Percentiles rank a stretch among this genome's conserved stretches.
Conservation (phyloP, 2,329 filamentous ascomycete genomes). For the Hawksworthiomyces lignivorus region DNA sequence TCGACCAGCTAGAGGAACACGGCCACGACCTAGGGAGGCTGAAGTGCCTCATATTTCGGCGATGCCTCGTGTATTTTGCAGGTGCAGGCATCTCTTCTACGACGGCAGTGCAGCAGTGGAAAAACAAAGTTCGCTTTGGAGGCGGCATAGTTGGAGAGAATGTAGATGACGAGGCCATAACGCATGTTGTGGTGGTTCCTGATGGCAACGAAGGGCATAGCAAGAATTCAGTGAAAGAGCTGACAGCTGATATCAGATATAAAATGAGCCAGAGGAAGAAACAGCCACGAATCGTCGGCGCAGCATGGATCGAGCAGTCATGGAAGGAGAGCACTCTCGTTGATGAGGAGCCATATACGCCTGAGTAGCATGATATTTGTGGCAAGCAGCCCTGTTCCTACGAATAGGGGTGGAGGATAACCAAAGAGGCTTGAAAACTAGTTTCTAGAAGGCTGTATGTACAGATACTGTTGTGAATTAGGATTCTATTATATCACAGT, state of each 20-base stretch:
- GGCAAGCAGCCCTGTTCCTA: no score
- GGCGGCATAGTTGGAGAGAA: conserved; percentile 51
- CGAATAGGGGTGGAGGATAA: no score
- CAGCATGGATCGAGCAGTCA: conserved; percentile 69
- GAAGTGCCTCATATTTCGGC: conserved; percentile 45
- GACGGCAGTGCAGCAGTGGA: conserved; percentile 19
- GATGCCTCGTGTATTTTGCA: conserved; percentile 35
- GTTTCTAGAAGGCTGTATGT: no score
- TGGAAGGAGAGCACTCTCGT: conserved; percentile 72
- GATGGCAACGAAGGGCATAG: conserved; percentile 9
- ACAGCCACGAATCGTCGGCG: conserved; percentile 61
- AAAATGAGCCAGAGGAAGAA: conserved; percentile 35
- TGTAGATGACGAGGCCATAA: conserved; percentile 47
- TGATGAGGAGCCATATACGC: conserved; percentile 62
- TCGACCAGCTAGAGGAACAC: conserved; percentile 47
- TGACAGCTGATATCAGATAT: conserved; percentile 36
- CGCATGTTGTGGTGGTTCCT: conserved; percentile 62
- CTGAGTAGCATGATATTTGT: no score
- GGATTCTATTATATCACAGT: no score
- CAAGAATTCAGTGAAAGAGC: conserved; percentile 27
- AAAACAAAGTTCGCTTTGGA: conserved; percentile 59
- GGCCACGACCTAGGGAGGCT: conserved; percentile 45
- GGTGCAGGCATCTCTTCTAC: conserved; percentile 13
- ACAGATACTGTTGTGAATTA: no score
- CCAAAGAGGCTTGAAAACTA: no score